phyloP scores from a whole-genome alignment of 441 rosid species.

The Populus hybrid region DNA sequence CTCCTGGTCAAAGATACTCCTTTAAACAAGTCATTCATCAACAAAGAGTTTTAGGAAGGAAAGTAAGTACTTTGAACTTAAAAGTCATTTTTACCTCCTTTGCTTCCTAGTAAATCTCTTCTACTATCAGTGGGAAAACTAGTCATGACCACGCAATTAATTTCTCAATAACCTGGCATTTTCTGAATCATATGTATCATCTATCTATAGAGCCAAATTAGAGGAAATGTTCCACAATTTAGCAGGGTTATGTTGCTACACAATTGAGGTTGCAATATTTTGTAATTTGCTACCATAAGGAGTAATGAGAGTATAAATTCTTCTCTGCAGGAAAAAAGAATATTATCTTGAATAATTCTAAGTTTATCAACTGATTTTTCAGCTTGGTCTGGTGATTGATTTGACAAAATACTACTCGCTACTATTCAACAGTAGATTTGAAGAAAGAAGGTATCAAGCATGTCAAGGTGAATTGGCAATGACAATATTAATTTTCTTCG shows the following conservation, averaged over 20 bases:
- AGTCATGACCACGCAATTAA: not conserved
- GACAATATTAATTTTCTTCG: not conserved
- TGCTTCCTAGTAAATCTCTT: not conserved
- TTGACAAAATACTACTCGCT: constrained; percentile 92
- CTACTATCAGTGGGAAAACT: not conserved
- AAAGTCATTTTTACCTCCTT: not conserved
- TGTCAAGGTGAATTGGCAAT: constrained; percentile 59
- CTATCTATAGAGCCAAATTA: not conserved
- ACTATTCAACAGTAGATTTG: constrained; percentile 72
- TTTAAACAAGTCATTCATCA: constrained; percentile 81
- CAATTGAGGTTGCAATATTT: not conserved
- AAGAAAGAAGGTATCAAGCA: constrained; percentile 91
- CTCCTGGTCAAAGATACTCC: constrained; percentile 96
- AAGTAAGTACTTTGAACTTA: constrained; percentile 40
- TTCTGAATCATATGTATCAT: not conserved
- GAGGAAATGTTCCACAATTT: not conserved
- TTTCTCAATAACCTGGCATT: not conserved
- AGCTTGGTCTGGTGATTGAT: constrained; percentile 99
- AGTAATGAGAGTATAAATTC: not conserved
- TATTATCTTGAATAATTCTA: not conserved
- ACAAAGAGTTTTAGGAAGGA: constrained; percentile 74
- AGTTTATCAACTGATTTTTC: constrained; percentile 25
- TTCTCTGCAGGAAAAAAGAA: constrained; percentile 5
- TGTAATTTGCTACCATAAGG: not conserved
- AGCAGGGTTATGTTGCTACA: not conserved